Conservation (phyloP, 2,329 filamentous ascomycete genomes). For the Colletotrichum brevisporum region DNA sequence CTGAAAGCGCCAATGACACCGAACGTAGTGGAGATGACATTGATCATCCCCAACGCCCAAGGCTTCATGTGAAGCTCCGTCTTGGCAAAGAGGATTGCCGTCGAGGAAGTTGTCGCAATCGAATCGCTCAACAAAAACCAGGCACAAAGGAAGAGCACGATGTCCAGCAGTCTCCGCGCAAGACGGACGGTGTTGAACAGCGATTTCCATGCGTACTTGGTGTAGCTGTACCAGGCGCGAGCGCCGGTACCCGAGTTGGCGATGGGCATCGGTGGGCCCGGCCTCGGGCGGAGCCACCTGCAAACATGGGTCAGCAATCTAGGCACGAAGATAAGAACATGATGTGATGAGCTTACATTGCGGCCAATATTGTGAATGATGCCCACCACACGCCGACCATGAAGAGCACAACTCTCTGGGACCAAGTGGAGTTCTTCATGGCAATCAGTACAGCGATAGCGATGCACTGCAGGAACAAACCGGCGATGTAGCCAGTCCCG, state of each 20-base stretch:
- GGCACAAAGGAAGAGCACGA: conserved; percentile 83
- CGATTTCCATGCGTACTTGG: conserved; percentile 87
- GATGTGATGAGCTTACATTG: not conserved
- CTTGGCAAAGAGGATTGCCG: conserved; percentile 95
- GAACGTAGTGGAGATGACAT: conserved; percentile 87
- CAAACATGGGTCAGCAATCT: conserved; percentile 64
- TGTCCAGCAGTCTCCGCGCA: conserved; percentile 79
- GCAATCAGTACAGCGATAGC: conserved; percentile 83
- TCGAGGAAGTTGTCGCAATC: conserved; percentile 94
- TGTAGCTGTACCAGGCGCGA: conserved; percentile 76
- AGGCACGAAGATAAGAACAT: not conserved
- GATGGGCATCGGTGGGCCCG: conserved; percentile 82
- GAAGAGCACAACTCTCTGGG: conserved; percentile 88
- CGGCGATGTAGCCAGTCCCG: conserved; percentile 92
- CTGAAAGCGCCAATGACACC: conserved; percentile 91
- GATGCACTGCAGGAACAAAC: conserved; percentile 85
- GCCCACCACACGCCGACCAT: conserved; percentile 95
- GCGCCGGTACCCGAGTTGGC: conserved; percentile 53
- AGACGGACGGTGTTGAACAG: conserved; percentile 84
- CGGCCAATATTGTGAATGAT: not conserved
- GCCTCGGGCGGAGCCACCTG: conserved; percentile 88
- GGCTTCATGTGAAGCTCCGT: conserved; percentile 92
- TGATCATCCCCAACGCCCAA: conserved; percentile 90
- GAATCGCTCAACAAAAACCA: conserved; percentile 97
- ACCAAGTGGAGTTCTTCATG: conserved; percentile 84